phyloP scores from a whole-genome alignment of 2,329 filamentous ascomycete species.

The Aureobasidium sp. region DNA sequence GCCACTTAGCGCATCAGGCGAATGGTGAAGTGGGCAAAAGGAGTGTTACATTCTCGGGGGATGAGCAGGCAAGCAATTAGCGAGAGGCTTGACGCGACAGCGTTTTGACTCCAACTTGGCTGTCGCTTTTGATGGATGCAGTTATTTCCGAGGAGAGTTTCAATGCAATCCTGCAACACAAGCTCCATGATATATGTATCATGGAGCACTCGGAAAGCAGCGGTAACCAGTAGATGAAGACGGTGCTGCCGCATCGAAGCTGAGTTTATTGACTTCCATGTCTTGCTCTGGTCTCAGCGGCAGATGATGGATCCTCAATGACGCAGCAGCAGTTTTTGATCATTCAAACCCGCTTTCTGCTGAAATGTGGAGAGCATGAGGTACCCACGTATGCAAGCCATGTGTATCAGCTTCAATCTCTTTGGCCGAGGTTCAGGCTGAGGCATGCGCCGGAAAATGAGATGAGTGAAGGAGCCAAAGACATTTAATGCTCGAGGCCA shows the following conservation, averaged over 20 bases:
- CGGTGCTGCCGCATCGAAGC: neutral
- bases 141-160: neutral
- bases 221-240: neutral
- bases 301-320: neutral
- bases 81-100: neutral
- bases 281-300: neutral
- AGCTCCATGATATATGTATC: neutral
- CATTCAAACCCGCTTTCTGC: neutral
- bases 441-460: neutral
- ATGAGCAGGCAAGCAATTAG: neutral
- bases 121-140: neutral
- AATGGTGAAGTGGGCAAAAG: neutral
- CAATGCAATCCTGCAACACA: neutral
- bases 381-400: neutral
- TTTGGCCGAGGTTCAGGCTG: neutral
- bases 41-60: neutral
- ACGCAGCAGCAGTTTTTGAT: neutral
- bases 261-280: constrained; percentile 3
- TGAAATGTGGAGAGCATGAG: neutral
- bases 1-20: neutral
- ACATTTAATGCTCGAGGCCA: neutral
- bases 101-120: neutral
- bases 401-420: neutral
- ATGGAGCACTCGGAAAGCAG: neutral
- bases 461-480: neutral